These are phyloP conservation scores for Wallacemonas rigidus DNA, from an alignment of 208 protist genomes.

Conservation along the genomic window DNA sequence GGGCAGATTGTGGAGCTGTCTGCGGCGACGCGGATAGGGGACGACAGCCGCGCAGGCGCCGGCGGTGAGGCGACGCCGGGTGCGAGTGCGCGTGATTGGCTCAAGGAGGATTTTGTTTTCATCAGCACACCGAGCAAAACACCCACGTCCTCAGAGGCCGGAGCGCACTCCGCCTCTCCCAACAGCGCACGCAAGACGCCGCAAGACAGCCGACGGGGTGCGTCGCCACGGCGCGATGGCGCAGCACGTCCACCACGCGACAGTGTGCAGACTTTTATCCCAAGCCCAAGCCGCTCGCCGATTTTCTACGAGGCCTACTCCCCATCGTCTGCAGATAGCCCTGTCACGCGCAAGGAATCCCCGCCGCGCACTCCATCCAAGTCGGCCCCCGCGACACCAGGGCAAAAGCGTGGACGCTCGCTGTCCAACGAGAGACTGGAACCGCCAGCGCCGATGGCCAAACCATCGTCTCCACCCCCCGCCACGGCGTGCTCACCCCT, in stretches of 20 bases:
- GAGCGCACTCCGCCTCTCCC: neutral
- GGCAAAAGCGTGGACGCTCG: slow-evolving; percentile 5
- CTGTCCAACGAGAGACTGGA: neutral
- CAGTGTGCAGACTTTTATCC: slow-evolving; percentile 50
- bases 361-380: slow-evolving; percentile 9
- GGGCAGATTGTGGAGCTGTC: slow-evolving; percentile 9
- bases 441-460: neutral
- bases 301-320: slow-evolving; percentile 67
- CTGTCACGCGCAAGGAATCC: neutral
- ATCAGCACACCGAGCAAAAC: slow-evolving; percentile 6
- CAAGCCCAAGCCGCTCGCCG: slow-evolving; percentile 62
- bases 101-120: slow-evolving; percentile 23
- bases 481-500: slow-evolving; percentile 12
- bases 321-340: slow-evolving; percentile 16
- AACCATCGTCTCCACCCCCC: slow-evolving; percentile 7
- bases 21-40: neutral
- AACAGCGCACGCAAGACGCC: neutral
- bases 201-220: neutral
- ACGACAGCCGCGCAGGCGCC: neutral
- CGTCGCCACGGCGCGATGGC: neutral
- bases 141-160: neutral
- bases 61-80: neutral
- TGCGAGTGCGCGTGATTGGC: neutral
- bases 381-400: neutral
- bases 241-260: slow-evolving; percentile 1